Evolutionary conservation across 139 green algal genomes (phyloP), one percentile per base, ranked within the genome.

Genomic region (Volvox africanus): DNA sequence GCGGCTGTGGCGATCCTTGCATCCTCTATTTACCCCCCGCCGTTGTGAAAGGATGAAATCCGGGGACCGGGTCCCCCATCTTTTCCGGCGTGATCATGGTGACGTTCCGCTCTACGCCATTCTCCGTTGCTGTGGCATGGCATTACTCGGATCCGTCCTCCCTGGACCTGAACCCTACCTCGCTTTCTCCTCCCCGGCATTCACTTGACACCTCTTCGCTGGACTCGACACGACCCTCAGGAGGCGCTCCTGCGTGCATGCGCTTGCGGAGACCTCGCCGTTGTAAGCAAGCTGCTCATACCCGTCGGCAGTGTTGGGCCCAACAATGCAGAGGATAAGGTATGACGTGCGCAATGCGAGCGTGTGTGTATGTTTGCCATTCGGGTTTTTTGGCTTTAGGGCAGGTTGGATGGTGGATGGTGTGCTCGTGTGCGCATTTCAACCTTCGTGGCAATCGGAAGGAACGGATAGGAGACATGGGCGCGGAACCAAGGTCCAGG

Each of bases 181-280:
- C 11, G 21, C 65, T 28, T 28, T 12, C 65, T 28, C 65, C 30
- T 32, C 24, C 17, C 78, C 35, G 11, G 11, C 36, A 30, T 16
- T 13, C 78, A 22, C 24, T 2, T 22, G 1, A 20, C 20, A 18
- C 3, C 80, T n/a, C 24, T 22, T 44, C 80, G 28, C 80, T 22
- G 28, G 14, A 18, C 28, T 55, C 19, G 2, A n/a, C 17, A n/a
- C 80, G 5, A 19, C 11, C 37, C 28, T 14, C 22, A 86, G 80
- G 80, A 86, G 80, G 50, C 44, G 21, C 80, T 86, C 26, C 80
- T 86, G 50, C 80, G 80, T 28, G 80, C 80, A 1, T 86, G 80
- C 24, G 80, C 50, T n/a, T 24, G 32, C 0, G 80, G 80, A 1
- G 80, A 86, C 9, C 80, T 86, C n/a, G 21, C 80, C 17, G 12